A percentile compares a stretch with the other conserved stretches of the same genome.
Conservation (phyloP, 1,284 basidiomycete genomes). For the Coniferiporia weirii region DNA sequence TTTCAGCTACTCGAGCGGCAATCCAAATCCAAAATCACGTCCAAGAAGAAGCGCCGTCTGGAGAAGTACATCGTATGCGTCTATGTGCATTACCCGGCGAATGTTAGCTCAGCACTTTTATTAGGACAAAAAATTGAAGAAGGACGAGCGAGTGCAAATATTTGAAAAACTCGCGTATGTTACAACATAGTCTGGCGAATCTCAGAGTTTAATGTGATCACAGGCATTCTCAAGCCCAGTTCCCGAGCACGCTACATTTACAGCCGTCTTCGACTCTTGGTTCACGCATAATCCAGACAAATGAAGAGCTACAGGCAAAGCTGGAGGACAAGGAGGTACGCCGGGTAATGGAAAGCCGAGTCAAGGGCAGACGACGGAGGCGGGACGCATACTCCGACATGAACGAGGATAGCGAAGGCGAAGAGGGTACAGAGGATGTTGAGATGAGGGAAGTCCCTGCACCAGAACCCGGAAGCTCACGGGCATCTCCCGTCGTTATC, state of each 20-base stretch:
- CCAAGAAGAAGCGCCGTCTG: slow-evolving; percentile 74
- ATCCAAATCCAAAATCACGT: slow-evolving; percentile 65
- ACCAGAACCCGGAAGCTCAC: slow-evolving; percentile 7
- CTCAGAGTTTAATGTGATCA: slow-evolving; percentile 26
- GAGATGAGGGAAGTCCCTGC: background rate
- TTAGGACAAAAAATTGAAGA: slow-evolving; percentile 82
- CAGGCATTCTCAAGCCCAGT: slow-evolving; percentile 70
- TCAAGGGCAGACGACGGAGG: slow-evolving; percentile 42
- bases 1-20: slow-evolving; percentile 47
- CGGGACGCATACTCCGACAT: slow-evolving; percentile 31
- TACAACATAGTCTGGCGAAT: slow-evolving; percentile 19
- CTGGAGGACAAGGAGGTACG: slow-evolving; percentile 57
- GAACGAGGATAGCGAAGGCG: slow-evolving; percentile 5
- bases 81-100: background rate
- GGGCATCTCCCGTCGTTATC: slow-evolving; percentile 8
- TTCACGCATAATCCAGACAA: slow-evolving; percentile 56
- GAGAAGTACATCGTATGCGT: slow-evolving; percentile 77
- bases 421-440: slow-evolving; percentile 13
- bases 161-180: slow-evolving; percentile 76
- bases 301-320: slow-evolving; percentile 53
- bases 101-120: background rate
- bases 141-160: slow-evolving; percentile 69
- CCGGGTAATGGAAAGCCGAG: slow-evolving; percentile 43
- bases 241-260: slow-evolving; percentile 51
- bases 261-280: slow-evolving; percentile 78